phyloP scores from a whole-genome alignment of 768 basidiomycete species.

The Leucosporidium scottii region DNA sequence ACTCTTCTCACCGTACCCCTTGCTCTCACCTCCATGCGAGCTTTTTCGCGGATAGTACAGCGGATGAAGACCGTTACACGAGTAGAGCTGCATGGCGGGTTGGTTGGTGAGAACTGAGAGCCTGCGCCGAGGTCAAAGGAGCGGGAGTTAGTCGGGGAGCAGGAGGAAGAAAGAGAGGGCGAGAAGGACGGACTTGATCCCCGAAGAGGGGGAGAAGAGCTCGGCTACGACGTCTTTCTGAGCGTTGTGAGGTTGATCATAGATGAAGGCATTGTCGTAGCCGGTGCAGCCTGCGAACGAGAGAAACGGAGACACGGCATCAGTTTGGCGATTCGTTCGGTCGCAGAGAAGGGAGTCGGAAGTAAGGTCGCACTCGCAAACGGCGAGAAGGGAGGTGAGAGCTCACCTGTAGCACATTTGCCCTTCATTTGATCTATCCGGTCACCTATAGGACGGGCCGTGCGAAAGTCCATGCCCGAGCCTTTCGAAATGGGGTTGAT shows the following conservation, averaged over 20 bases:
- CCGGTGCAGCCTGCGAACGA: slow-evolving; percentile 3
- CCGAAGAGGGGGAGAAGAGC: neutral
- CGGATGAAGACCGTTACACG: neutral
- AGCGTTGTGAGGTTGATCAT: neutral
- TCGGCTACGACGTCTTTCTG: neutral
- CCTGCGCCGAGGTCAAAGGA: neutral
- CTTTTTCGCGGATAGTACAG: neutral
- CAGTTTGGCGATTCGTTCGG: too few relatives aligned
- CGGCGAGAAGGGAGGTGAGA: neutral
- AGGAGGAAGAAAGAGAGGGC: too few relatives aligned
- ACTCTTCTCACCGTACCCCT: neutral
- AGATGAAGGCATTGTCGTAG: slow-evolving; percentile 12
- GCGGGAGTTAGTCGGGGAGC: too few relatives aligned
- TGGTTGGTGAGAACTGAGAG: slow-evolving; percentile 10
- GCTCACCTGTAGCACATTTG: neutral
- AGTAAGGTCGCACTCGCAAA: neutral
- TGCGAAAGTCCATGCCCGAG: slow-evolving; percentile 4
- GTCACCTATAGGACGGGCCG: neutral
- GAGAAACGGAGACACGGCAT: neutral
- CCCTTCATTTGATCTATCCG: neutral
- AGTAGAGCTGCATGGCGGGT: slow-evolving; percentile 14
- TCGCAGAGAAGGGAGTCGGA: too few relatives aligned
- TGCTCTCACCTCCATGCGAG: neutral
- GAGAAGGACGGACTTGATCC: slow-evolving; percentile 5
- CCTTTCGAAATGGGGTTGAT: neutral